Base-by-base conservation (phyloP, 805 yeast genomes). In the Wickerhamomyces chaumierensis region DNA sequence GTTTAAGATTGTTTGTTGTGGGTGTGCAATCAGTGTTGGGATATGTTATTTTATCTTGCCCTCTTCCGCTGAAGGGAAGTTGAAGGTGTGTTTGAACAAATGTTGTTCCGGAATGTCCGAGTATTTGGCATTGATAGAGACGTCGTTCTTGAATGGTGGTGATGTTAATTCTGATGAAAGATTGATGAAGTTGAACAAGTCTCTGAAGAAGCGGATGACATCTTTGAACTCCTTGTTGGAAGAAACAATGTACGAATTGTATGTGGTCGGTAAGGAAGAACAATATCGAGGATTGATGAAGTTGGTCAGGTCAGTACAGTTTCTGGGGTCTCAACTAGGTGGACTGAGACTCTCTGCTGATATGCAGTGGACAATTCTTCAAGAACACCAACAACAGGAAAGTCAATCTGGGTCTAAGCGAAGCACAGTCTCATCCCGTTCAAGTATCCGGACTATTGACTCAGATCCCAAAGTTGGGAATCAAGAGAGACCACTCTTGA, bases 21-120 rank as follows among this genome's bases (percentile, higher is more conserved):
- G 95, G 0, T 75, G 81, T 35, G 27, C 66, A 3, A 63, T 79
- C 2, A 70, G 86, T 0, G 74, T 73, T n/a, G 33, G 62, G 2
- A 61, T 75, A 1, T 83, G 94, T 52, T 74, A 74, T 48, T n/a
- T 66, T 2, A 40, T 82, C 7, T 74, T 83, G 74, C 86, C 88
- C 2, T 63, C 68, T 9, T 64, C 73, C 15, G 85, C 87, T 2
- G 66, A 65, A 11, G 51, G 49, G 4, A 54, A 61, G 34, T 56
- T 78, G 38, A 71, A 73, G 31, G 48, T 47, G 2, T 53, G 63
- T 4, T 55, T 81, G 39, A 75, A 72, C 44, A 69, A 67, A 39
- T 66, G 73, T 27, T 73, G 72, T 48, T 65, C 68, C 39, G 53
- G 65, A 14, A 68, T 79, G 66, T 68, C 84, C 1, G 58, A 63